Percentiles rank a stretch among this genome's conserved stretches.
These are phyloP conservation scores for Aureococcus anophagefferens DNA, from an alignment of 108 stramenopile genomes.

Conservation along the genomic window DNA sequence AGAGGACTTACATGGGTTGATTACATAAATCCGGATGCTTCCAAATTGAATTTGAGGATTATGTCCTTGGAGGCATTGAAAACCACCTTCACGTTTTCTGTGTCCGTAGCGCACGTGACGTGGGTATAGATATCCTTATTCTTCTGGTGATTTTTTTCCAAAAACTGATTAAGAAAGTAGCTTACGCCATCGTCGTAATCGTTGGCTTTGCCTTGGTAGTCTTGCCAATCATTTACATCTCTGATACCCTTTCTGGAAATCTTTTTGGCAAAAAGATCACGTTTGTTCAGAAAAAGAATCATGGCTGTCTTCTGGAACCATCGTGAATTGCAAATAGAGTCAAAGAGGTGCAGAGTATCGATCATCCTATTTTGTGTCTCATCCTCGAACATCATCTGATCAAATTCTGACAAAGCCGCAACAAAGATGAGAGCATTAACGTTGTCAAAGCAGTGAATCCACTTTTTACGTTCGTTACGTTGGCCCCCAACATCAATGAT, in stretches of 20 bases:
- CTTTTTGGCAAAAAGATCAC: conserved; percentile 24
- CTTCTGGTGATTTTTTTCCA: conserved; percentile 57
- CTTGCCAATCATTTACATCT: conserved; percentile 9
- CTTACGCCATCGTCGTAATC: conserved; percentile 78
- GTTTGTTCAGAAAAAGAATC: conserved; percentile 35
- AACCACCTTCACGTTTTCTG: conserved; percentile 61
- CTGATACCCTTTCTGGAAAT: conserved; percentile 2
- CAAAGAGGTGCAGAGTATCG: conserved; percentile 28
- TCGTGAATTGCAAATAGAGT: conserved; percentile 9
- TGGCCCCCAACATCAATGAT: conserved; percentile 21
- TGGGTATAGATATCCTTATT: conserved; percentile 67
- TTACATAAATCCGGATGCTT: background rate
- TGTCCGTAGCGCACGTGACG: conserved; percentile 96
- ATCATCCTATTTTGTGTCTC: conserved; percentile 17
- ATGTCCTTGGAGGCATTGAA: conserved; percentile 3
- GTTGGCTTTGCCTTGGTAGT: conserved; percentile 64
- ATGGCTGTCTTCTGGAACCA: conserved; percentile 14
- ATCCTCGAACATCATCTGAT: conserved; percentile 31
- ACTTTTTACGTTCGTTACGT: conserved; percentile 60
- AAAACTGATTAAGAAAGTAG: conserved; percentile 86
- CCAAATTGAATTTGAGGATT: conserved; percentile 8
- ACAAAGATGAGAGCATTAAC: conserved; percentile 29
- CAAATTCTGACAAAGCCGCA: conserved; percentile 21
- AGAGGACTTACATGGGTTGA: background rate
- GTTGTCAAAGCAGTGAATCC: conserved; percentile 58